phyloP scores from a whole-genome alignment of 768 basidiomycete genomes.

The Chalciporus pseudorubinellus region DNA sequence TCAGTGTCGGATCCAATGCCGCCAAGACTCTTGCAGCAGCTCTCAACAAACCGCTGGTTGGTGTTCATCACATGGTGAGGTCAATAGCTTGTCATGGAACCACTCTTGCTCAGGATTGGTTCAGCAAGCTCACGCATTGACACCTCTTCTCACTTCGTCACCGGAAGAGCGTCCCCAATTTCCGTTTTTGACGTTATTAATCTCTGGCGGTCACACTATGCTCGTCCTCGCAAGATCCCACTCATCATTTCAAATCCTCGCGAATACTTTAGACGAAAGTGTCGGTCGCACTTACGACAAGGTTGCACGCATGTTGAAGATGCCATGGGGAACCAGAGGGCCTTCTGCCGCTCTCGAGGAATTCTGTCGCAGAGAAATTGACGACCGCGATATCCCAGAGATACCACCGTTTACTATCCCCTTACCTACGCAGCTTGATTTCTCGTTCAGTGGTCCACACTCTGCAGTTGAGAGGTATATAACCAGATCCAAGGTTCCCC shows the following conservation, averaged over 20 bases:
- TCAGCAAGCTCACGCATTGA: conserved; percentile 92
- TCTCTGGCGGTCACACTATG: conserved; percentile 95
- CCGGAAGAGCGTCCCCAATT: conserved; percentile 49
- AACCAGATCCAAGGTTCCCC: conserved; percentile 32
- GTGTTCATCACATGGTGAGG: conserved; percentile 92
- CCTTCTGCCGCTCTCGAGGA: conserved; percentile 81
- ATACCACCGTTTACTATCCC: conserved; percentile 46
- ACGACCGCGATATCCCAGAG: conserved; percentile 23
- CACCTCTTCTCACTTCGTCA: conserved; percentile 64
- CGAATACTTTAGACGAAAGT: conserved; percentile 70
- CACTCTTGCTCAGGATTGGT: too few species aligned
- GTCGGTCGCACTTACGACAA: conserved; percentile 86
- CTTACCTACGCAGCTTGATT: conserved; percentile 54
- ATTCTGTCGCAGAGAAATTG: conserved; percentile 45
- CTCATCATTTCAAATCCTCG: conserved; percentile 62
- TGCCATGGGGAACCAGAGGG: conserved; percentile 62
- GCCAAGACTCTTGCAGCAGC: conserved; percentile 85
- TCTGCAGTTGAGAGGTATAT: conserved; percentile 65
- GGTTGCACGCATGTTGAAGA: conserved; percentile 63
- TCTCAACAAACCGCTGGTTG: conserved; percentile 73
- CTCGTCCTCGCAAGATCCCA: conserved; percentile 69
- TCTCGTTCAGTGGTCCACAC: conserved; percentile 81
- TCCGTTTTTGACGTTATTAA: conserved; percentile 85
- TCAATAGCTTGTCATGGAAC: background rate
- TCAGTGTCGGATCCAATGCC: conserved; percentile 75